A percentile compares a stretch with the other conserved stretches of the same genome.
Evolutionary conservation across 441 rosid species (phyloP).

Genomic region (Gossypium schwendimanii): DNA sequence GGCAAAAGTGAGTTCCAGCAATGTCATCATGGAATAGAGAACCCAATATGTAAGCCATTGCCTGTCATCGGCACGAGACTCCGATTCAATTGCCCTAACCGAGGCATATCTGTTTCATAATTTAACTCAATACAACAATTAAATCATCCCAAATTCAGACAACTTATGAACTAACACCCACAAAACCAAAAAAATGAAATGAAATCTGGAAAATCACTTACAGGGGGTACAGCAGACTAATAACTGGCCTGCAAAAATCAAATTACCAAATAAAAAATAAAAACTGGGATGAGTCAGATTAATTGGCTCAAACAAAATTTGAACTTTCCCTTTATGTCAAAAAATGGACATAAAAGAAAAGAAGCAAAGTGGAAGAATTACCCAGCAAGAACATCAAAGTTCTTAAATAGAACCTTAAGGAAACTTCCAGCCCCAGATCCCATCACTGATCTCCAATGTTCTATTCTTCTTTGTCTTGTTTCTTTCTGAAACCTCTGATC

Average conservation of each 20-base stretch:
- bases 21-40: conserved; percentile 72
- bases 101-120: conserved; percentile 62
- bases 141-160: not conserved
- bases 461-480: not conserved
- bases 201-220: conserved; percentile 33
- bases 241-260: conserved; percentile 68
- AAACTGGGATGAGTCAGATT: not conserved
- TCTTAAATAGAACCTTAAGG: conserved; percentile 60
- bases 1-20: conserved; percentile 81
- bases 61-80: conserved; percentile 72
- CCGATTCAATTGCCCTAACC: conserved; percentile 80
- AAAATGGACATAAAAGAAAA: not conserved
- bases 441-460: conserved; percentile 23
- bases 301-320: not conserved
- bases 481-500: conserved; percentile 1
- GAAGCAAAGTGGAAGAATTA: conserved; percentile 8
- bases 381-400: conserved; percentile 98
- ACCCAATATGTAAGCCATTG: conserved; percentile 99
- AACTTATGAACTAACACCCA: not conserved
- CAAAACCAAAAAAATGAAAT: not conserved
- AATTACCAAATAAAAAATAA: conserved; percentile 14
- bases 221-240: conserved; percentile 90
- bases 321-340: not conserved
- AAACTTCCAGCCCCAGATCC: conserved; percentile 66
- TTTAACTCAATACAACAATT: conserved; percentile 4